Evolutionary conservation across 345 rosid species (phyloP).

Genomic region (Abelmoschus esculentus): DNA sequence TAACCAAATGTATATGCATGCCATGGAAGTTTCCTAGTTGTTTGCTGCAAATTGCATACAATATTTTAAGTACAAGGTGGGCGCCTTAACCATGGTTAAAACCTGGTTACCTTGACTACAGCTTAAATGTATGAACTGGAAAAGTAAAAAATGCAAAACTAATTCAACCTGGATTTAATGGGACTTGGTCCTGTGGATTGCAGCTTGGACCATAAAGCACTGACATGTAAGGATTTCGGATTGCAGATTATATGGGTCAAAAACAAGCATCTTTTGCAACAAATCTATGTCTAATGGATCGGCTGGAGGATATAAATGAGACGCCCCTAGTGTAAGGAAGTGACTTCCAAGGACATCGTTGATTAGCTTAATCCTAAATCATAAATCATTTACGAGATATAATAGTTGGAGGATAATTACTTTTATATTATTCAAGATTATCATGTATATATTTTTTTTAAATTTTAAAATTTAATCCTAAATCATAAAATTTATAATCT

Average conservation of each 20-base stretch:
- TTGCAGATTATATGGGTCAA: constrained; percentile 87
- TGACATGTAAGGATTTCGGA: constrained; percentile 68
- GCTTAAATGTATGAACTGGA: not conserved
- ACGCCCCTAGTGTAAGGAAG: constrained; percentile 61
- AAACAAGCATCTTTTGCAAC: constrained; percentile 63
- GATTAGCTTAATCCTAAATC: too few species aligned
- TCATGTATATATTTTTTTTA: too few species aligned
- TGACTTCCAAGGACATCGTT: constrained; percentile 46
- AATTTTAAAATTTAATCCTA: too few species aligned
- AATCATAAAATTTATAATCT: too few species aligned
- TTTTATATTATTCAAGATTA: too few species aligned
- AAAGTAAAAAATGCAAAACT: constrained; percentile 7
- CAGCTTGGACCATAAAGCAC: constrained; percentile 49
- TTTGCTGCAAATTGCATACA: not conserved
- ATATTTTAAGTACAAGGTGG: not conserved
- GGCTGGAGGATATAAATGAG: constrained; percentile 55
- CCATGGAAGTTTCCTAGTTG: not conserved
- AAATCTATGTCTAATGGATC: constrained; percentile 72
- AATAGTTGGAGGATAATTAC: too few species aligned
- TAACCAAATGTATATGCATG: not conserved
- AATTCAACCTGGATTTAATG: constrained; percentile 43
- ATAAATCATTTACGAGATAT: too few species aligned
- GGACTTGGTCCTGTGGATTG: constrained; percentile 67
- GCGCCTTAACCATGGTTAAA: not conserved
- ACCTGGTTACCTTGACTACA: not conserved